phyloP scores from a whole-genome alignment of 768 basidiomycete species.

The Russula emetica region DNA sequence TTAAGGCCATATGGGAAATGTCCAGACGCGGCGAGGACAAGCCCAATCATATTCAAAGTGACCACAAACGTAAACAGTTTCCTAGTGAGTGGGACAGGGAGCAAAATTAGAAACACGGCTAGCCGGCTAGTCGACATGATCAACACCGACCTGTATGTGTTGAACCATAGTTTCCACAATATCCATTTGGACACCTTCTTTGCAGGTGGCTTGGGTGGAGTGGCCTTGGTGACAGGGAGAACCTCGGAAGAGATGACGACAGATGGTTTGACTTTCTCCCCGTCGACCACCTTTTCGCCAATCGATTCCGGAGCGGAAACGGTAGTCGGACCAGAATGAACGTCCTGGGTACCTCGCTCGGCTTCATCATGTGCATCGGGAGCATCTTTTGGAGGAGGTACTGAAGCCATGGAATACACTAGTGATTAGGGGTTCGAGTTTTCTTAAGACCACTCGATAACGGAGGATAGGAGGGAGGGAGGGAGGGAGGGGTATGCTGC shows the following conservation, averaged over 20 bases:
- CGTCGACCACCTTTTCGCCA: conserved; percentile 18
- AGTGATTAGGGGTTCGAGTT: not conserved
- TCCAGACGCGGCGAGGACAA: conserved; percentile 56
- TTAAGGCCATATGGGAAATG: conserved; percentile 63
- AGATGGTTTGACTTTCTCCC: conserved; percentile 22
- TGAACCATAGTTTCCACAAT: conserved; percentile 67
- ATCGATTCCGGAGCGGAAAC: conserved; percentile 9
- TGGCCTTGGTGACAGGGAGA: conserved; percentile 30
- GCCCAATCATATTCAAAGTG: conserved; percentile 51
- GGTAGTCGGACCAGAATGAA: conserved; percentile 16
- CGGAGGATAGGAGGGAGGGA: not conserved
- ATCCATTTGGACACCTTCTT: conserved; percentile 58
- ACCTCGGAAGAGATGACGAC: conserved; percentile 35
- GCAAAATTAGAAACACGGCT: conserved; percentile 18
- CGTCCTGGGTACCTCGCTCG: conserved; percentile 33
- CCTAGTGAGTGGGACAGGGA: conserved; percentile 5
- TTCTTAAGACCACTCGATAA: not conserved
- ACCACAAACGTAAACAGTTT: conserved; percentile 17
- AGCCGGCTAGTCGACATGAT: not conserved
- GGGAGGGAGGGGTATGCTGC: not conserved
- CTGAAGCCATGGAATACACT: conserved; percentile 27
- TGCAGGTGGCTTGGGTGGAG: conserved; percentile 37
- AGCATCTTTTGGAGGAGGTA: conserved; percentile 28
- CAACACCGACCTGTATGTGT: conserved; percentile 60
- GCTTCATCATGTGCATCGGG: conserved; percentile 31